Evolutionary conservation across 2,329 filamentous ascomycete species (phyloP), one percentile per base, ranked within the genome.

Genomic region (Aspergillus fischeri): DNA sequence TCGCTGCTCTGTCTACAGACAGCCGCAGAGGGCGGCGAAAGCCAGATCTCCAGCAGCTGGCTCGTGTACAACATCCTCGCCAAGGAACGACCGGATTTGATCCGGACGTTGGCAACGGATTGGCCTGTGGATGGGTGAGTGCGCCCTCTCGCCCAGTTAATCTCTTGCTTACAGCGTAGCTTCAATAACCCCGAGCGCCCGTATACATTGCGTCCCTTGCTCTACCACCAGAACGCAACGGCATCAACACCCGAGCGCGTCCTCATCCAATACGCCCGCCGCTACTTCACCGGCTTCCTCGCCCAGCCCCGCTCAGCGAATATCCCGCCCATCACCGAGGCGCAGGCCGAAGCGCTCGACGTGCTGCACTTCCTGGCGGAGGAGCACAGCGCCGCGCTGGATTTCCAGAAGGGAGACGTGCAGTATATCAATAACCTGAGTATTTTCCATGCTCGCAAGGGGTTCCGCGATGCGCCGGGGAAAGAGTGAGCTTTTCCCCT

Each of bases 201-300:
- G 14, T 85, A 78, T 32, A 42, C 49, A 14, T 49, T 45, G 11
- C 76, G 82, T 11, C 73, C 73, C 4, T 64, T 76, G 5, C 61
- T 76, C 9, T 82, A 84, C 68, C 78, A 84, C 64, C 81, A 84
- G 50, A 78, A 81, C 0, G 76, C 77, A 9, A 80, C 75, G 0
- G 70, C 62, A 0, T 69, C 67, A 1, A 65, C 68, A 0, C 81
- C 83, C 0, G 80, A 87, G 63, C 77, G 83, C 1, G 69, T 87
- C 1, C 70, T 84, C 6, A 78, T 88, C 29, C 84, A 87, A 60
- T 88, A 87, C 60, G 82, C 81, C 0, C 80, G 85, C 2, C 78
- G 85, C 1, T 75, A 73, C 27, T 86, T 87, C 61, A 84, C 83
- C 0, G 80, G 80, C 2, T 81, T 75, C 55, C 68, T 70, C 54